These are phyloP conservation scores for Macroventuria anomochaeta DNA, from an alignment of 2,329 filamentous ascomycete genomes.

Conservation along the genomic window DNA sequence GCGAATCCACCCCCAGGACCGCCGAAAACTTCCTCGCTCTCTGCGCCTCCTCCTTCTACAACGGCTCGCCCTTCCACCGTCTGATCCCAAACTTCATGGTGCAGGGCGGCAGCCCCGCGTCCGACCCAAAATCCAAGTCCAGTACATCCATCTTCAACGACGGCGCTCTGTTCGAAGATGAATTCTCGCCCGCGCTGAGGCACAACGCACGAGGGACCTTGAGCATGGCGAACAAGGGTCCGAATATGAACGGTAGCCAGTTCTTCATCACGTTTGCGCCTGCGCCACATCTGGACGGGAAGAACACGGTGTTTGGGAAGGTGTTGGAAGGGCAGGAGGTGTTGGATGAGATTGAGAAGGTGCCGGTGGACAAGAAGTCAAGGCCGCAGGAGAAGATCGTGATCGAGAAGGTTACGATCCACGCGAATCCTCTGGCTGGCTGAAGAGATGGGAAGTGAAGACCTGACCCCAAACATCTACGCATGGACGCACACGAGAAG, in stretches of 20 bases:
- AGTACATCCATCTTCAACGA: constrained; percentile 73
- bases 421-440: constrained; percentile 78
- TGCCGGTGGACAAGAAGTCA: constrained; percentile 79
- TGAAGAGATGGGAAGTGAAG: too few species aligned
- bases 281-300: constrained; percentile 79
- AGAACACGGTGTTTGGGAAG: constrained; percentile 84
- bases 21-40: constrained; percentile 91
- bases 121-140: constrained; percentile 63
- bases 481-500: too few species aligned
- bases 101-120: constrained; percentile 69
- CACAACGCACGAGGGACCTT: constrained; percentile 74
- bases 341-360: constrained; percentile 72
- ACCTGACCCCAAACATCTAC: too few species aligned
- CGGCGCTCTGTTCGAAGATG: constrained; percentile 72
- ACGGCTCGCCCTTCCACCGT: constrained; percentile 77
- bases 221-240: constrained; percentile 81
- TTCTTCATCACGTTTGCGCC: constrained; percentile 83
- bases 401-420: constrained; percentile 74
- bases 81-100: constrained; percentile 82
- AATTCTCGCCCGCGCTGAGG: constrained; percentile 73
- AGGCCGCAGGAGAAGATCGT: constrained; percentile 70
- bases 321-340: constrained; percentile 67
- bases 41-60: constrained; percentile 79
- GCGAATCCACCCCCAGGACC: constrained; percentile 91
- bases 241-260: constrained; percentile 76